A percentile compares a stretch with the other conserved stretches of the same genome.
phyloP scores from a whole-genome alignment of 1,284 basidiomycete genomes.

The Cutaneotrichosporon sp. region DNA sequence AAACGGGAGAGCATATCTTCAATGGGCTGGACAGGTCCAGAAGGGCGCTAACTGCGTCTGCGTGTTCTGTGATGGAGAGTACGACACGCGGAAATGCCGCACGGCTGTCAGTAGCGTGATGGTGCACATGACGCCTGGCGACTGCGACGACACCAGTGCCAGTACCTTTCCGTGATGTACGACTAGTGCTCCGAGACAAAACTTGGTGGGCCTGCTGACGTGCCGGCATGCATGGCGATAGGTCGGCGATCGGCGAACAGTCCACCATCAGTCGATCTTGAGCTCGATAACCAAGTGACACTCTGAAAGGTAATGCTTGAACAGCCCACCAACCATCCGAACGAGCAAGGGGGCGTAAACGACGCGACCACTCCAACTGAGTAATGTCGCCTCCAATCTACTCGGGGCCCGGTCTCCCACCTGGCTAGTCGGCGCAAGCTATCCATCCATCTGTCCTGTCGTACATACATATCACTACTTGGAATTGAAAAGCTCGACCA shows the following conservation, averaged over 20 bases:
- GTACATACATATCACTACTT: neutral
- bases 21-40: neutral
- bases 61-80: neutral
- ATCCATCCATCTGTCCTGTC: no score
- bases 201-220: neutral
- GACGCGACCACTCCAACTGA: no score
- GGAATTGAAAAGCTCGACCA: constrained; percentile 16
- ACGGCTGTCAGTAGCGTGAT: neutral
- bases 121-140: neutral
- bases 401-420: no score
- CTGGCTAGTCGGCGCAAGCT: no score
- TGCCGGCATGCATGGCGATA: neutral
- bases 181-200: neutral
- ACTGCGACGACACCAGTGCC: neutral
- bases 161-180: neutral
- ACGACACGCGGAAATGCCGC: neutral
- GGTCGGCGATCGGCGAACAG: no score
- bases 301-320: no score
- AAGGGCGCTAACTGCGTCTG: neutral
- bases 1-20: no score
- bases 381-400: no score
- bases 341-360: no score
- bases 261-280: no score
- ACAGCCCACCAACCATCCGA: no score
- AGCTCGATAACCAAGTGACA: no score